These are phyloP conservation scores for Yamadazyma triangularis DNA, from an alignment of 1,139 yeast genomes.

Conservation along the genomic window DNA sequence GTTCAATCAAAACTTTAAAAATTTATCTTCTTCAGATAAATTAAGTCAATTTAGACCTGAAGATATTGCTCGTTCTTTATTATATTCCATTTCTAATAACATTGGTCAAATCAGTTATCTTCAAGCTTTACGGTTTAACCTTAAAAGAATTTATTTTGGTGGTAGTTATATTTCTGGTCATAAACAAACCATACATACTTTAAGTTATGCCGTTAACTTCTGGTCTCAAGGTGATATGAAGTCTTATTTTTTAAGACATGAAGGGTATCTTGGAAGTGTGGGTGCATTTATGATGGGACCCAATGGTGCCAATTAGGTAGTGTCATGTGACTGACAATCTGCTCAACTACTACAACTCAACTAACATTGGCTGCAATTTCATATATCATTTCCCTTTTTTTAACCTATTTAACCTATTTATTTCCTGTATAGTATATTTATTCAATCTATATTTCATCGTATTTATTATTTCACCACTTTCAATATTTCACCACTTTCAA, in stretches of 20 bases:
- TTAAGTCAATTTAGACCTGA: slow-evolving; percentile 54
- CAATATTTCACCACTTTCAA: too few species aligned
- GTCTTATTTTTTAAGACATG: slow-evolving; percentile 91
- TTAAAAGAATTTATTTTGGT: slow-evolving; percentile 88
- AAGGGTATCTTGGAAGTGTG: slow-evolving; percentile 93
- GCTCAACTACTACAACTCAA: too few species aligned
- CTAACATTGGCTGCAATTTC: too few species aligned
- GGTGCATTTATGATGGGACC: slow-evolving; percentile 83
- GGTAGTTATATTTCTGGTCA: slow-evolving; percentile 96
- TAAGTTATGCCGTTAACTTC: slow-evolving; percentile 89
- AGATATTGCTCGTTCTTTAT: slow-evolving; percentile 81
- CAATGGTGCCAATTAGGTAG: too few species aligned
- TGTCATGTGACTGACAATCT: too few species aligned
- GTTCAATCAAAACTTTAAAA: slow-evolving; percentile 22
- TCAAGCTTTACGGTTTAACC: slow-evolving; percentile 82
- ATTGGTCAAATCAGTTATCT: slow-evolving; percentile 95
- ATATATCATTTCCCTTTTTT: too few species aligned
- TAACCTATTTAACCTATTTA: too few species aligned
- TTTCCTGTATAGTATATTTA: too few species aligned
- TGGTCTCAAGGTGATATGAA: slow-evolving; percentile 95
- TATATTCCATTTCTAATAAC: slow-evolving; percentile 88
- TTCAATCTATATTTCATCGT: too few species aligned
- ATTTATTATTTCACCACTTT: too few species aligned
- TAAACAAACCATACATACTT: slow-evolving; percentile 89
- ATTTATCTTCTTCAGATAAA: slow-evolving; percentile 28